Evolutionary conservation across 345 rosid genomes (phyloP), one percentile per base, ranked within the genome.

Genomic region (Microcos paniculata): DNA sequence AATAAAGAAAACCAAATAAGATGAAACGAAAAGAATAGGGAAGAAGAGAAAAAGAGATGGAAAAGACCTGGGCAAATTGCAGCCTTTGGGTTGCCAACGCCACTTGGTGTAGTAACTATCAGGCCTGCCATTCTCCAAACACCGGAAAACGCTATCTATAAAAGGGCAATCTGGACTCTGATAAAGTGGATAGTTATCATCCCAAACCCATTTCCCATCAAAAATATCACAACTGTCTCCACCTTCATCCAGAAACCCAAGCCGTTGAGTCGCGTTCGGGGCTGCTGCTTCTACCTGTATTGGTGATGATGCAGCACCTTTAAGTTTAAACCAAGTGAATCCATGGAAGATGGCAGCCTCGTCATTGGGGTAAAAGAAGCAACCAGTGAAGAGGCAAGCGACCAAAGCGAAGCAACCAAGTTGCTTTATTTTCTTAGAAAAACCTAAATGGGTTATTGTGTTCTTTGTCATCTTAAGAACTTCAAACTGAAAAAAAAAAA

Each of bases 141-240:
- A 95, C 83, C 92, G 83, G 79, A 95, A 95, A 3, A 98, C 98
- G 6, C 78, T 82, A 69, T 95, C 99, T 73, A 95, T 70, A 78
- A 95, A 89, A 75, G 70, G 72, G 75, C 99, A 95, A 80, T 90
- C 92, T 85, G 83, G 87, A 30, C 96, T 89, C 67, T 88, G 88
- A 78, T 93, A 91, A 85, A 93, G 72, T 0, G 99, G 98, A 74
- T 93, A 93, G 6, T 76, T 79, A 33, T 91, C 94, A 69, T 95
- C 98, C 97, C 97, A 95, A 46, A 91, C 87, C 99, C 99, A 95
- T 57, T 79, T 88, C 35, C 97, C 99, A 43, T 93, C 86, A 78
- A 91, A 93, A 73, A 93, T 66, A 78, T 95, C 88, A 81, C 97
- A 95, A 18, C 64, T 82, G 40, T 71, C 81, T 49, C 93, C 94